phyloP scores from a whole-genome alignment of 2,329 filamentous ascomycete genomes.

The Diaporthe citriasiana region DNA sequence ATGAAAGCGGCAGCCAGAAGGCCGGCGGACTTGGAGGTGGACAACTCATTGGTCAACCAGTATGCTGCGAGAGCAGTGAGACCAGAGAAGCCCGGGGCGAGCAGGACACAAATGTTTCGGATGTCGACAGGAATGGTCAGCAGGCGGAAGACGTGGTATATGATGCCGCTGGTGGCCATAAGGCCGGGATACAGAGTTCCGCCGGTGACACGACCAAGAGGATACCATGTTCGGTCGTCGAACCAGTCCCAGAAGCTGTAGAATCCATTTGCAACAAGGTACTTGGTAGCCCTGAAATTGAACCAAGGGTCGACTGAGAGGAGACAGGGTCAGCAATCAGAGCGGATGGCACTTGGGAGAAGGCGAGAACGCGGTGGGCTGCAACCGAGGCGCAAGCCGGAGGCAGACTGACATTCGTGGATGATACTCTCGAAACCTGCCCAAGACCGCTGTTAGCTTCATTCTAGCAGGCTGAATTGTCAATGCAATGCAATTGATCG shows the following conservation, averaged over 20 bases:
- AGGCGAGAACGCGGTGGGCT: conserved; percentile 36
- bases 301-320: conserved; percentile 96
- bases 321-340: conserved; percentile 48
- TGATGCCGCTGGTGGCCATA: conserved; percentile 98
- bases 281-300: conserved; percentile 99
- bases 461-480: conserved; percentile 9
- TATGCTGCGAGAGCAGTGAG: conserved; percentile 94
- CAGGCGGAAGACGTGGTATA: conserved; percentile 93
- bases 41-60: conserved; percentile 97
- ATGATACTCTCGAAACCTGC: conserved; percentile 98
- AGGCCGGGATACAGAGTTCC: conserved; percentile 98
- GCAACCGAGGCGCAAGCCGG: conserved; percentile 40
- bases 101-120: conserved; percentile 97
- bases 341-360: conserved; percentile 45
- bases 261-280: conserved; percentile 96
- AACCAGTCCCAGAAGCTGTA: conserved; percentile 99
- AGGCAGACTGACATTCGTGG: conserved; percentile 87
- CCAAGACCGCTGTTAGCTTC: conserved; percentile 50
- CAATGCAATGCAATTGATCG: not conserved
- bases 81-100: conserved; percentile 94
- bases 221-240: conserved; percentile 99
- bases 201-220: conserved; percentile 96
- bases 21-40: conserved; percentile 92
- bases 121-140: conserved; percentile 96
- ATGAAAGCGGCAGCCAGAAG: conserved; percentile 96